Conservation (phyloP, 2,329 filamentous ascomycete genomes). For the Xylaria digitata region DNA sequence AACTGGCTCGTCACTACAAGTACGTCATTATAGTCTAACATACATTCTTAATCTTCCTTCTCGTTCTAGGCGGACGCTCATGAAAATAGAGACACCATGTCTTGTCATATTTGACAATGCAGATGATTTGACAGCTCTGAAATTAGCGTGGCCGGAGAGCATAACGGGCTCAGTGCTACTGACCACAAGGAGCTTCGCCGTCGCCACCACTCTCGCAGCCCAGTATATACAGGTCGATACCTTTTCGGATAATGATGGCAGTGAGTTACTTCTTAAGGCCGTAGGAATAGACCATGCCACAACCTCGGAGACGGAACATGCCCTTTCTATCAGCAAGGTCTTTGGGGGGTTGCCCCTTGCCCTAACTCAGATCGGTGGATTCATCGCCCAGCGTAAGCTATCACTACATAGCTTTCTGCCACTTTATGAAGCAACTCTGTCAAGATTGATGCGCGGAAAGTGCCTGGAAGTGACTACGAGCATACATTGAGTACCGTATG, state of each 20-base stretch:
- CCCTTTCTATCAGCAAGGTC: slow-evolving; percentile 36
- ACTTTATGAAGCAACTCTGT: slow-evolving; percentile 46
- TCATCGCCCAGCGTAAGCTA: slow-evolving; percentile 45
- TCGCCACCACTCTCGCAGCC: slow-evolving; percentile 23
- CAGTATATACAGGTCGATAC: slow-evolving; percentile 19
- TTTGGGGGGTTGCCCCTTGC: slow-evolving; percentile 49
- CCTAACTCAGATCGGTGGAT: slow-evolving; percentile 48
- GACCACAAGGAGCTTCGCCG: slow-evolving; percentile 34
- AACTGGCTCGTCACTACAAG: slow-evolving; percentile 44
- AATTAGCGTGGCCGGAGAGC: slow-evolving; percentile 43
- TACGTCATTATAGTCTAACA: slow-evolving; percentile 16
- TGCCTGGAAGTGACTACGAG: slow-evolving; percentile 42
- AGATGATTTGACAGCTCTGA: slow-evolving; percentile 44
- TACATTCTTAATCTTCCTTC: not conserved
- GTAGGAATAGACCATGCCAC: slow-evolving; percentile 39
- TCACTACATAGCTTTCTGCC: slow-evolving; percentile 45
- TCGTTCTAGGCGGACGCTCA: not conserved
- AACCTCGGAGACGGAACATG: slow-evolving; percentile 33
- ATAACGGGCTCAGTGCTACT: slow-evolving; percentile 33
- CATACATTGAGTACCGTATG: slow-evolving; percentile 49
- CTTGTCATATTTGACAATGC: slow-evolving; percentile 50
- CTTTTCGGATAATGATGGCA: slow-evolving; percentile 30
- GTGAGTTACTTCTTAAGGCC: slow-evolving; percentile 46
- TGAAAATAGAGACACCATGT: slow-evolving; percentile 21
- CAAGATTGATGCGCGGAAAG: slow-evolving; percentile 45